Evolutionary conservation across 768 basidiomycete genomes (phyloP).

Genomic region (Podaxis pistillaris): DNA sequence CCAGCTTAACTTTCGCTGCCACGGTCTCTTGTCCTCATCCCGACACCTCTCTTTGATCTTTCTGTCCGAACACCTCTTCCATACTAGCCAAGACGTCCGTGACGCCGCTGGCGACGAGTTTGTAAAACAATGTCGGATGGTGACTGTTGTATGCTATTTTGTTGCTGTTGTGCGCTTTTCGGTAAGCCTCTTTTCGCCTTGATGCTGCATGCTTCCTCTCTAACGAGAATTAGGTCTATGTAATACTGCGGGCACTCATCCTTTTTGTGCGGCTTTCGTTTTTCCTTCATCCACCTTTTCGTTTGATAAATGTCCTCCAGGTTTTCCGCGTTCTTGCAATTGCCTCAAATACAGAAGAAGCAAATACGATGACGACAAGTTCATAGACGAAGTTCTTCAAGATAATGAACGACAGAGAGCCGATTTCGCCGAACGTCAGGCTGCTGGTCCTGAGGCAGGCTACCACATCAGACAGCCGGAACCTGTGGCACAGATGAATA

Average conservation of each 20-base stretch:
- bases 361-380: constrained; percentile 8
- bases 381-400: constrained; percentile 10
- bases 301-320: background rate
- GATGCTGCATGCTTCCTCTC: background rate
- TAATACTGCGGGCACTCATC: constrained; percentile 1
- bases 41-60: background rate
- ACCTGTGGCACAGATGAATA: constrained; percentile 8
- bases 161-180: constrained; percentile 7
- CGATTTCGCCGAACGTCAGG: background rate
- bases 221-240: constrained; percentile 7
- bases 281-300: background rate
- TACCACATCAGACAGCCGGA: constrained; percentile 8
- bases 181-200: background rate
- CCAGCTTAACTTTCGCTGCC: background rate
- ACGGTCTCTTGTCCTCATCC: background rate
- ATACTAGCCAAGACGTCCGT: no score
- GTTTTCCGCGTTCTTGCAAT: background rate
- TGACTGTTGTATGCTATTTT: constrained; percentile 10
- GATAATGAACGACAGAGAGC: background rate
- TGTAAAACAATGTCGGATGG: constrained; percentile 1
- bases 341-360: background rate
- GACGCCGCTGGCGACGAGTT: background rate
- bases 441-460: background rate
- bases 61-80: background rate
- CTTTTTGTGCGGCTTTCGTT: background rate